Evolutionary conservation across 1,284 basidiomycete genomes (phyloP).

Genomic region (Heterobasidion parviporum): DNA sequence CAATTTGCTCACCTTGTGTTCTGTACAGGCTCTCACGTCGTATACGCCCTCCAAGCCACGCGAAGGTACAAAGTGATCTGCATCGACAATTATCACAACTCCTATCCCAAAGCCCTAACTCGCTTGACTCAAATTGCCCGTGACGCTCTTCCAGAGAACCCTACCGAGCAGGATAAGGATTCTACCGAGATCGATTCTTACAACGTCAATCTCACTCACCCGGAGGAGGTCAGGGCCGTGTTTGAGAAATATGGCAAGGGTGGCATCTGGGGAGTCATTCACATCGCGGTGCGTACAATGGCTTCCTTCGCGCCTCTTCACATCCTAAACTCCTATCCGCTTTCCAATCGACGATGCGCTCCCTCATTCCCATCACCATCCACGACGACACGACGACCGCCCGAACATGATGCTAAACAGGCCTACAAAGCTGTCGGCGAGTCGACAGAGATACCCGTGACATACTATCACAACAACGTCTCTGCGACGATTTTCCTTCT

Average conservation of each 20-base stretch:
- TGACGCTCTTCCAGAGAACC: conserved; percentile 54
- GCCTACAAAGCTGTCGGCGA: conserved; percentile 99
- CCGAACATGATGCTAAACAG: conserved; percentile 26
- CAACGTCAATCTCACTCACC: conserved; percentile 67
- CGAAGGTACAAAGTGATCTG: conserved; percentile 86
- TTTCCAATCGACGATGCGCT: background rate
- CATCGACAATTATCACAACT: conserved; percentile 93
- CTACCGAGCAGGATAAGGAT: conserved; percentile 57
- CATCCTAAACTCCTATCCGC: background rate
- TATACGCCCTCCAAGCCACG: conserved; percentile 80
- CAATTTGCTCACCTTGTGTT: background rate
- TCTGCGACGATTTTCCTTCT: conserved; percentile 77
- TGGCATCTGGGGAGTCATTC: conserved; percentile 96
- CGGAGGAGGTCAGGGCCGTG: conserved; percentile 63
- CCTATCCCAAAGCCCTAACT: conserved; percentile 64
- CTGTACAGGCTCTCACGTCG: conserved; percentile 79
- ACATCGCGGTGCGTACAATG: conserved; percentile 70
- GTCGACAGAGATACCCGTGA: conserved; percentile 88
- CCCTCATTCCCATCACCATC: background rate
- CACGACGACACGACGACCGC: background rate
- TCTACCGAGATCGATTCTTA: conserved; percentile 67
- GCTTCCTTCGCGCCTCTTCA: background rate
- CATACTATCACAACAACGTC: conserved; percentile 92
- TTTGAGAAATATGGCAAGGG: conserved; percentile 84
- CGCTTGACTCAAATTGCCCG: conserved; percentile 76